These are phyloP conservation scores for Arachnopeziza araneosa DNA, from an alignment of 2,329 filamentous ascomycete species.

Conservation along the genomic window DNA sequence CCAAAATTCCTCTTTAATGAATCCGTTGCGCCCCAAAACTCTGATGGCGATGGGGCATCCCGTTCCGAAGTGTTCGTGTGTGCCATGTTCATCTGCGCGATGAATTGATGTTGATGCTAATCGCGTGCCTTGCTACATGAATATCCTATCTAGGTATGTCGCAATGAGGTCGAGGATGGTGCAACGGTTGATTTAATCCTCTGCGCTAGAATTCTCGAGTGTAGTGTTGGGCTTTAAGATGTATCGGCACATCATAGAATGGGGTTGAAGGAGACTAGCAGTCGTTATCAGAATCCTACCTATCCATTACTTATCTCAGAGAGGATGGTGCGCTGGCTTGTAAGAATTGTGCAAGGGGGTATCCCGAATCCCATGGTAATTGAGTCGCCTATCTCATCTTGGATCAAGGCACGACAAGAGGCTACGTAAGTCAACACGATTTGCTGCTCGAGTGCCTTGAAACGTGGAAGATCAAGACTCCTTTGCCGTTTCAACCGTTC, in stretches of 20 bases:
- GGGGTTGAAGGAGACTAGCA: background rate
- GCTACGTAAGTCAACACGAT: background rate
- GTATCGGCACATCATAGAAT: background rate
- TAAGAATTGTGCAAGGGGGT: too few species aligned
- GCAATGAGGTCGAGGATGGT: background rate
- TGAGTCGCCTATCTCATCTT: background rate
- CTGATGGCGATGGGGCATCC: background rate
- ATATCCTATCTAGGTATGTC: background rate
- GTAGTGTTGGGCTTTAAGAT: too few species aligned
- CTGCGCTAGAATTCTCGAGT: too few species aligned
- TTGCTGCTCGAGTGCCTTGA: background rate
- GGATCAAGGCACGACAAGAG: background rate
- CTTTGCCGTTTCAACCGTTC: background rate
- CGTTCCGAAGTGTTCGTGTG: constrained; percentile 3
- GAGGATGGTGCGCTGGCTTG: background rate
- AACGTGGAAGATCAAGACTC: background rate
- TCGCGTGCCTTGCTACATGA: background rate
- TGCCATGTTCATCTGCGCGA: constrained; percentile 8
- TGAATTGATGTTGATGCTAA: constrained; percentile 1
- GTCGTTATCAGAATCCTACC: background rate
- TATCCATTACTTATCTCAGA: background rate
- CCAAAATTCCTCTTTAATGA: constrained; percentile 18
- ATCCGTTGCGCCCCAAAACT: constrained; percentile 22
- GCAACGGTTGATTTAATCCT: background rate
- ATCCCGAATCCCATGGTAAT: background rate